Percentiles rank a stretch among this genome's conserved stretches.
These are phyloP conservation scores for Spergularia bocconei DNA, from an alignment of 148 eudicot genomes.

Conservation along the genomic window DNA sequence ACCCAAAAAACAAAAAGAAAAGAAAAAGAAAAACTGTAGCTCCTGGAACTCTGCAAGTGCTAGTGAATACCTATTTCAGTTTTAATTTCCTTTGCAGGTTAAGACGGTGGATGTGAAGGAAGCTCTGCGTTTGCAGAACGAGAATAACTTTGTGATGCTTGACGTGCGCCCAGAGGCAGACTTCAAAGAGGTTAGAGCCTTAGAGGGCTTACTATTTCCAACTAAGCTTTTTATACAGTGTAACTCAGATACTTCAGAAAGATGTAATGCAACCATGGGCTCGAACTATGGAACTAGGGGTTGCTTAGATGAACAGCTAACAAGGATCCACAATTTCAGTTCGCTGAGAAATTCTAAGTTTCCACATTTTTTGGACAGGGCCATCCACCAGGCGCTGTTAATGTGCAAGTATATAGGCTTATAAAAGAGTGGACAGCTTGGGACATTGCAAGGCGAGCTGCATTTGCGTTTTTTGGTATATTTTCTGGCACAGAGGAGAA, in stretches of 20 bases:
- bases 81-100: constrained; percentile 47
- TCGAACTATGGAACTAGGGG: not conserved
- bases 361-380: constrained; percentile 39
- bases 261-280: not conserved
- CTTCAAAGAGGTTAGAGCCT: constrained; percentile 84
- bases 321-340: not conserved
- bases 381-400: constrained; percentile 92
- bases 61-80: not conserved
- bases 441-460: constrained; percentile 97
- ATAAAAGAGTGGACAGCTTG: constrained; percentile 99
- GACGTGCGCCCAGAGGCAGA: constrained; percentile 98
- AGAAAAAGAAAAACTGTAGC: too few relatives aligned
- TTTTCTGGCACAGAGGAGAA: constrained; percentile 97
- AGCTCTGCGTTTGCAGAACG: constrained; percentile 89
- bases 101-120: constrained; percentile 89
- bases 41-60: too few relatives aligned
- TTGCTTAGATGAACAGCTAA: not conserved
- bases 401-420: constrained; percentile 89
- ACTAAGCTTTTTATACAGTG: not conserved
- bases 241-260: not conserved
- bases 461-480: constrained; percentile 97
- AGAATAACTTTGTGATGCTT: constrained; percentile 90
- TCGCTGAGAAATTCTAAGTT: not conserved
- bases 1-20: too few relatives aligned
- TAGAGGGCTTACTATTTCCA: constrained; percentile 13